Conservation (phyloP, 2,329 filamentous ascomycete species). For the Neofusicoccum sp. region DNA sequence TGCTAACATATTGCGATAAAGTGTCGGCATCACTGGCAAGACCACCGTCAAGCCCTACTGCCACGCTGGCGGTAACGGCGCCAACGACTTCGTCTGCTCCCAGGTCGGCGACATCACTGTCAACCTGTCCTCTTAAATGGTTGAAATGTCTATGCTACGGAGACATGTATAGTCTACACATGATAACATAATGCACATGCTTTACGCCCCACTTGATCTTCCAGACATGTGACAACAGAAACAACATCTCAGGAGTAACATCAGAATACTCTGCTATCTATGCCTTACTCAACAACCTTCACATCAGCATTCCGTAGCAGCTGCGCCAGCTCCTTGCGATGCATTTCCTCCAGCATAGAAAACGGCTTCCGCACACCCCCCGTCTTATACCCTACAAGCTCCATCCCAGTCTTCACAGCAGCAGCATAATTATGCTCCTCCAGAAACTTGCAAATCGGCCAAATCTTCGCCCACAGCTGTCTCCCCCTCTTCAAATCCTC, state of each 20-base stretch:
- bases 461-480: conserved; percentile 51
- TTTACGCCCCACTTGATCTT: no score
- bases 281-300: not conserved
- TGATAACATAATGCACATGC: no score
- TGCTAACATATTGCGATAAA: no score
- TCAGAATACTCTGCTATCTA: no score
- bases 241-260: no score
- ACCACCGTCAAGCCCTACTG: not conserved
- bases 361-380: conserved; percentile 53
- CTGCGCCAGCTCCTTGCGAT: conserved; percentile 36
- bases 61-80: not conserved
- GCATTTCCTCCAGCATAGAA: conserved; percentile 35
- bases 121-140: no score
- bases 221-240: no score
- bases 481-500: conserved; percentile 44
- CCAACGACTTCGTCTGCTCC: not conserved
- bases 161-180: no score
- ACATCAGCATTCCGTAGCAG: conserved; percentile 40
- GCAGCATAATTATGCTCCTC: conserved; percentile 50
- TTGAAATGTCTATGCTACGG: no score
- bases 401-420: conserved; percentile 52
- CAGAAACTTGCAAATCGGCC: conserved; percentile 51
- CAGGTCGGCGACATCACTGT: not conserved
- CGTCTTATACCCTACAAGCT: conserved; percentile 46
- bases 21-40: not conserved